These are phyloP conservation scores for Kluyveromyces sp. DNA, from an alignment of 1,139 yeast genomes.

Conservation along the genomic window DNA sequence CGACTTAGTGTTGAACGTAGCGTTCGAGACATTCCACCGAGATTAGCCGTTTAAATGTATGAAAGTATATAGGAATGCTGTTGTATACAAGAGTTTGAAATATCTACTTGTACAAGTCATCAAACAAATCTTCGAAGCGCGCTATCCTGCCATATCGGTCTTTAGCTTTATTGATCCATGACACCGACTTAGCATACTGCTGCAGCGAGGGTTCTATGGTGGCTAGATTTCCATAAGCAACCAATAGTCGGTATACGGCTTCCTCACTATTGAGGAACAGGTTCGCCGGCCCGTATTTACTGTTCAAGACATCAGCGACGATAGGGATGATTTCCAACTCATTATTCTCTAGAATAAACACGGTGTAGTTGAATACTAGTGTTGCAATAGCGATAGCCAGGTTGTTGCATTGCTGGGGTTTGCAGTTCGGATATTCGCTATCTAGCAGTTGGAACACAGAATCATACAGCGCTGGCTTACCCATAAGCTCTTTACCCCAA, in stretches of 20 bases:
- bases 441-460: conserved; percentile 28
- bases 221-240: conserved; percentile 46
- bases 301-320: conserved; percentile 28
- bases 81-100: background rate
- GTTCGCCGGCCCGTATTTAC: conserved; percentile 23
- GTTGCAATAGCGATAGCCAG: conserved; percentile 45
- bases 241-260: conserved; percentile 47
- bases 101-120: conserved; percentile 12
- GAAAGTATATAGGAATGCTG: no score
- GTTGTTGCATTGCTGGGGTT: conserved; percentile 27
- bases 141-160: conserved; percentile 15
- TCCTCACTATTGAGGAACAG: conserved; percentile 38
- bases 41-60: no score
- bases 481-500: conserved; percentile 39
- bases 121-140: conserved; percentile 22
- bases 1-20: no score
- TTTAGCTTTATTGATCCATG: conserved; percentile 26
- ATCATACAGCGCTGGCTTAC: conserved; percentile 30
- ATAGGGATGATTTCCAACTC: conserved; percentile 23
- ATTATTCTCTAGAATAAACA: conserved; percentile 28
- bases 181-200: conserved; percentile 27
- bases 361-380: conserved; percentile 45
- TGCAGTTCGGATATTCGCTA: conserved; percentile 18
- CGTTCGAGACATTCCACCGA: no score
- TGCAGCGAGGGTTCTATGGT: conserved; percentile 29